Evolutionary conservation across 768 basidiomycete genomes (phyloP).

Genomic region (Tulasnella sp.): DNA sequence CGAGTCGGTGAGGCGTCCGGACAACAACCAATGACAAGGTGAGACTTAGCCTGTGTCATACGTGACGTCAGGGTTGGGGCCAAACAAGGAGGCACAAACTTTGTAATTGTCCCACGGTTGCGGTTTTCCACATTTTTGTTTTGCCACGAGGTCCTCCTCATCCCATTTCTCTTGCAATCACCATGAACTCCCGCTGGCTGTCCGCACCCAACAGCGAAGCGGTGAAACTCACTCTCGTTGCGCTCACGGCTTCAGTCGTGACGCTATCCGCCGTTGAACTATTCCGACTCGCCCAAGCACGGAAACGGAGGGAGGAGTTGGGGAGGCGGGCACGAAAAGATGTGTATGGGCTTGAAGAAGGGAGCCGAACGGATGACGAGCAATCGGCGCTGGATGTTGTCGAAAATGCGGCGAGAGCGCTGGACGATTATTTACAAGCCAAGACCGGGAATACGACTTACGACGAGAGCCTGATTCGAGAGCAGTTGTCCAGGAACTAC

Average conservation of each 20-base stretch:
- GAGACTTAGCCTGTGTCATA: neutral
- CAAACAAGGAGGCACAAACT: neutral
- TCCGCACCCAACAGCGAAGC: neutral
- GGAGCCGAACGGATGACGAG: neutral
- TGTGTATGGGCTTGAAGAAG: conserved; percentile 11
- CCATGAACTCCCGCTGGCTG: conserved; percentile 10
- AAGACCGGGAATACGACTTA: conserved; percentile 36
- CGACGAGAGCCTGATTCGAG: conserved; percentile 76
- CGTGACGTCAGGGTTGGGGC: neutral
- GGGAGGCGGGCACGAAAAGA: neutral
- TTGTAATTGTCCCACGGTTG: neutral
- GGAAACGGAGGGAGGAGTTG: conserved; percentile 11
- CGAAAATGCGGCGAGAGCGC: neutral
- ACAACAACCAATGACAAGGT: neutral
- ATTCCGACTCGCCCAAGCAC: conserved; percentile 1
- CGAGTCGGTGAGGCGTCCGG: neutral
- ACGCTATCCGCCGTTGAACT: conserved; percentile 17
- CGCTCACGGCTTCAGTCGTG: conserved; percentile 13
- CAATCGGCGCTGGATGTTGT: neutral
- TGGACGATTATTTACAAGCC: neutral
- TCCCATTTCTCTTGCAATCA: neutral
- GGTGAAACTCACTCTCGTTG: conserved; percentile 4
- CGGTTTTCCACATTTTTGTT: neutral
- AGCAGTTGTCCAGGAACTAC: conserved; percentile 91
- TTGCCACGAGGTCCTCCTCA: neutral